Conservation (phyloP, 352 stramenopile genomes). For the Globisporangium iwayamae region DNA sequence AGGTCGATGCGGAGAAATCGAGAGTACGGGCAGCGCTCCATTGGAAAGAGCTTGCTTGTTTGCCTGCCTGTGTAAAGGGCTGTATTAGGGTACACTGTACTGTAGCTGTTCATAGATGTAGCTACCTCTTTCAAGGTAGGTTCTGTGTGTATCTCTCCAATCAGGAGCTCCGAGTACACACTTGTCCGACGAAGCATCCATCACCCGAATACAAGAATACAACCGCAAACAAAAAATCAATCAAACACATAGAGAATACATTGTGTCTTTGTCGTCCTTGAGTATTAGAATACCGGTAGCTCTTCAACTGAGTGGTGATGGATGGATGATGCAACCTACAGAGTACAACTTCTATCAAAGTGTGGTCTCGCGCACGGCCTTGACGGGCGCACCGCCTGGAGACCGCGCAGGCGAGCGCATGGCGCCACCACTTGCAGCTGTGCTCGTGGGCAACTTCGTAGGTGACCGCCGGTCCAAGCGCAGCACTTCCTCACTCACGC, state of each 20-base stretch:
- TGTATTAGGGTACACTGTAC: not conserved
- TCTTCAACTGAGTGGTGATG: not conserved
- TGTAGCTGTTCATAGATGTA: not conserved
- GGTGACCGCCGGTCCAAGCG: slow-evolving; percentile 15
- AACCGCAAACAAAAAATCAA: not conserved
- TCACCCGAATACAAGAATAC: not conserved
- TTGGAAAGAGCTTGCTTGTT: not conserved
- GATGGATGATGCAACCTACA: too few species aligned
- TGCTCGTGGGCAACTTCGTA: slow-evolving; percentile 1
- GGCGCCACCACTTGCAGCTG: not conserved
- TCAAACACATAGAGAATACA: not conserved
- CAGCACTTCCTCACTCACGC: slow-evolving; percentile 14
- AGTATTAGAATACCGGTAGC: not conserved
- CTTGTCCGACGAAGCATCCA: not conserved
- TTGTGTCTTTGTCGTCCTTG: not conserved
- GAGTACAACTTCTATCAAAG: slow-evolving; percentile 2
- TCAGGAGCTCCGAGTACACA: not conserved
- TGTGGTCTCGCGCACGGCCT: slow-evolving; percentile 15
- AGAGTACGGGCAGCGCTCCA: slow-evolving; percentile 1
- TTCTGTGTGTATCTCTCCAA: not conserved
- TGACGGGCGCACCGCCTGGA: slow-evolving; percentile 5
- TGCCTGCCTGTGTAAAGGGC: not conserved
- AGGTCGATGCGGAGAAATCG: not conserved
- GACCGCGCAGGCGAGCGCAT: slow-evolving; percentile 1
- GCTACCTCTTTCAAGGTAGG: not conserved